Base-by-base conservation (phyloP, 129 eudicot species). In the Apium graveolens region DNA sequence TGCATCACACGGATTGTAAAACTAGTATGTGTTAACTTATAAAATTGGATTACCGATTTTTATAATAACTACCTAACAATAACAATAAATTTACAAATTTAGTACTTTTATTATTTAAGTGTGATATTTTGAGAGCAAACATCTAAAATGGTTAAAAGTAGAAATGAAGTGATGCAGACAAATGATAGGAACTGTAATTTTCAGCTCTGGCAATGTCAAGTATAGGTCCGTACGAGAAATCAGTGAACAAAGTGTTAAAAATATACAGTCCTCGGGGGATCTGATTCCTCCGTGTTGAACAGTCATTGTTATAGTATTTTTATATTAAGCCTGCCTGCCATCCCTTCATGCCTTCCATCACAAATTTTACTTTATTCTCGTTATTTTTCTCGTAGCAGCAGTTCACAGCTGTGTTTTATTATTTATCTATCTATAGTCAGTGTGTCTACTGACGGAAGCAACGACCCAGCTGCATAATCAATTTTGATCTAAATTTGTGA, bases 221-320 rank as follows among this genome's bases (percentile, higher is more conserved):
- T 1, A 4, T 2, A 26, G 16, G 32, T n/a, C 68, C 68, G 68
- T 60, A 60, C 68, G 12, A 60, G 5, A 24, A n/a, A 29, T 60
- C 32, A 60, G 5, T n/a, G 68, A 10, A n/a, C 65, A 57, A 57
- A 24, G 65, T 24, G 14, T 57, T 60, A 21, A 5, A 8, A 60
- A n/a, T 9, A 26, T 8, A 60, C 68, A 60, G 32, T 60, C 68
- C 32, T 60, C 68, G 68, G 10, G 68, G 16, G 65, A 57, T 57
- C 65, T 57, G 65, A 57, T 57, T 57, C 65, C 65, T n/a, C 65
- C 32, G 68, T 60, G 68, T 60, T 60, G 68, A 60, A n/a, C 6
- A 60, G 68, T 60, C 34, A 60, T 60, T 60, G 14, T n/a, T 60
- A 10, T 49, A 17, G 1, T 10, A n/a, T 60, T 60, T 60, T 17